phyloP scores from a whole-genome alignment of 2,329 filamentous ascomycete species.

The Aureobasidium namibiae region DNA sequence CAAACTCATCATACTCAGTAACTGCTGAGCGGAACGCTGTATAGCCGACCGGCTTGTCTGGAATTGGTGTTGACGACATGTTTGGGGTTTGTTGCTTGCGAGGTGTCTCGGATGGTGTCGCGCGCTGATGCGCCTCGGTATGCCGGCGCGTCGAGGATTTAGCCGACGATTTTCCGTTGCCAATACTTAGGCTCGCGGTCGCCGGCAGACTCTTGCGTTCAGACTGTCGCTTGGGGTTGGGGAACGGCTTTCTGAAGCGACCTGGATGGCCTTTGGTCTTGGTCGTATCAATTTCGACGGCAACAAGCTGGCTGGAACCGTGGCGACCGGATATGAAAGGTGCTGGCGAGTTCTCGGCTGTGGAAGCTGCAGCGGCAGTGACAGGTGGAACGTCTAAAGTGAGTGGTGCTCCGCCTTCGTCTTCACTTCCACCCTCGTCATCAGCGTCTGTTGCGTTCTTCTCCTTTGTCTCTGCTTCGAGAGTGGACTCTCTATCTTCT shows the following conservation, averaged over 20 bases:
- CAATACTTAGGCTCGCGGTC: background rate
- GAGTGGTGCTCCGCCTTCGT: background rate
- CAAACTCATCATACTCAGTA: conserved; percentile 22
- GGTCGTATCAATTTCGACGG: conserved; percentile 3
- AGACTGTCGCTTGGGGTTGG: background rate
- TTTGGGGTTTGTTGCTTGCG: background rate
- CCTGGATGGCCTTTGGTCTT: background rate
- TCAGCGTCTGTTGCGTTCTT: conserved; percentile 29
- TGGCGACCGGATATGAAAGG: background rate
- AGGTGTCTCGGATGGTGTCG: background rate
- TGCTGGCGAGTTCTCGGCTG: background rate
- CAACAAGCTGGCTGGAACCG: background rate
- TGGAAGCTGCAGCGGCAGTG: background rate
- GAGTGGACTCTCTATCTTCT: conserved; percentile 25
- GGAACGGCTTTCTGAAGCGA: background rate
- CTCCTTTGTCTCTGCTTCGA: conserved; percentile 21
- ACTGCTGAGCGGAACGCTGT: conserved; percentile 31
- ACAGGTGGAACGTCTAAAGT: background rate
- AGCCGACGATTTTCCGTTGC: background rate
- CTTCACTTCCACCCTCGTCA: conserved; percentile 24
- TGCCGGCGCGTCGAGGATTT: background rate
- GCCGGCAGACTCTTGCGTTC: background rate
- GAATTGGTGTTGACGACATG: background rate
- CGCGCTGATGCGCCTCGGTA: background rate
- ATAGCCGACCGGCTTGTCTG: conserved; percentile 28